phyloP scores from a whole-genome alignment of 257 asterid genomes.

The Apocynum venetum region DNA sequence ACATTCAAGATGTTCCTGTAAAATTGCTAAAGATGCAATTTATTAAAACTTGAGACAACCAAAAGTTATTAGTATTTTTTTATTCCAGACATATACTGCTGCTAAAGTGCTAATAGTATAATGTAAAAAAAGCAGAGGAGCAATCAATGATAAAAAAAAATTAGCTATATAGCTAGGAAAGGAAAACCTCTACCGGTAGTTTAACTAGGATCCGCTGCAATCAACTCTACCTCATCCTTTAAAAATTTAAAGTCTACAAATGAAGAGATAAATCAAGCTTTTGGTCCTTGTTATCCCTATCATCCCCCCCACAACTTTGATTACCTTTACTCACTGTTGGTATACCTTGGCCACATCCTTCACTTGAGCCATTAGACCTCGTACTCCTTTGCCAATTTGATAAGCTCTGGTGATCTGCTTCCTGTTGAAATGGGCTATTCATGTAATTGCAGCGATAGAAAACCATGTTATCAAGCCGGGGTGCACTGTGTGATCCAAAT shows the following conservation, averaged over 20 bases:
- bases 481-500: conserved; percentile 34
- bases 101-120: not conserved
- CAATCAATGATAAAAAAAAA: not conserved
- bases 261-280: conserved; percentile 83
- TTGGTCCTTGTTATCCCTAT: conserved; percentile 32
- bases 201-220: not conserved
- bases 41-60: not conserved
- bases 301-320: conserved; percentile 20
- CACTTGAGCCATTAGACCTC: conserved; percentile 20
- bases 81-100: conserved; percentile 3
- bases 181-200: not conserved
- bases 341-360: conserved; percentile 15
- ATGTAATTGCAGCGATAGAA: conserved; percentile 35
- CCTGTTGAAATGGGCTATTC: conserved; percentile 24
- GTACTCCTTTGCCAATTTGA: conserved; percentile 41
- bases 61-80: not conserved
- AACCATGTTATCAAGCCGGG: conserved; percentile 38
- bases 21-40: not conserved
- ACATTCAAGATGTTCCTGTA: not conserved
- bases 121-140: not conserved
- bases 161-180: not conserved
- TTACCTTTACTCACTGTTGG: not conserved
- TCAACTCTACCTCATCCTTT: no score
- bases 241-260: conserved; percentile 28
- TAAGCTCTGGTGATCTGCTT: conserved; percentile 39